Percentiles rank a stretch among this genome's conserved stretches.
phyloP scores from a whole-genome alignment of 2,329 filamentous ascomycete genomes.

The Tympanopsis confertula region DNA sequence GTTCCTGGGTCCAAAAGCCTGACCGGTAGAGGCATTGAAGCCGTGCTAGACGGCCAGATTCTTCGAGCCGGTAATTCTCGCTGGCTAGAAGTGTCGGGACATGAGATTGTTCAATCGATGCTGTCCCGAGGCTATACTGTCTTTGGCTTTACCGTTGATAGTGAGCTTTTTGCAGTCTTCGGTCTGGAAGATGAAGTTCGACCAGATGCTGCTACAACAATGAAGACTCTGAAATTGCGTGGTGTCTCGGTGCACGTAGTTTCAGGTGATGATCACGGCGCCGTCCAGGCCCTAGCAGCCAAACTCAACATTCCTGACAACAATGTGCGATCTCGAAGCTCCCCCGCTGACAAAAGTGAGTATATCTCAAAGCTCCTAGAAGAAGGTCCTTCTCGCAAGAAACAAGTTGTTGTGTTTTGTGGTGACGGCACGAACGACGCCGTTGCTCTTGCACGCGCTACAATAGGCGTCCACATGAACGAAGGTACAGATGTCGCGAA shows the following conservation, averaged over 20 bases:
- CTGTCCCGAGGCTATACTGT: slow-evolving; percentile 25
- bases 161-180: slow-evolving; percentile 23
- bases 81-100: slow-evolving; percentile 26
- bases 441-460: slow-evolving; percentile 57
- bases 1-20: slow-evolving; percentile 22
- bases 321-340: slow-evolving; percentile 27
- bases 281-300: slow-evolving; percentile 27
- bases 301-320: slow-evolving; percentile 23
- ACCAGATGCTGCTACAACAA: slow-evolving; percentile 21
- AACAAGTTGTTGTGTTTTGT: slow-evolving; percentile 48
- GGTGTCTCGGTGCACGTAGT: slow-evolving; percentile 33
- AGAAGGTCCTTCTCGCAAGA: slow-evolving; percentile 7
- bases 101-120: slow-evolving; percentile 19
- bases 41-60: slow-evolving; percentile 8
- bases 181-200: slow-evolving; percentile 34
- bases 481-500: slow-evolving; percentile 51
- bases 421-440: slow-evolving; percentile 77
- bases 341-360: slow-evolving; percentile 30
- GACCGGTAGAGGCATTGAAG: slow-evolving; percentile 34
- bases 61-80: slow-evolving; percentile 36
- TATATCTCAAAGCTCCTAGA: slow-evolving; percentile 27
- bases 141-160: slow-evolving; percentile 32
- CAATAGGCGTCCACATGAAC: slow-evolving; percentile 60
- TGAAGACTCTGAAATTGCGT: slow-evolving; percentile 21
- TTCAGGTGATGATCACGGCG: slow-evolving; percentile 39